Conservation (phyloP, 768 basidiomycete genomes). For the Pholiota conissans region DNA sequence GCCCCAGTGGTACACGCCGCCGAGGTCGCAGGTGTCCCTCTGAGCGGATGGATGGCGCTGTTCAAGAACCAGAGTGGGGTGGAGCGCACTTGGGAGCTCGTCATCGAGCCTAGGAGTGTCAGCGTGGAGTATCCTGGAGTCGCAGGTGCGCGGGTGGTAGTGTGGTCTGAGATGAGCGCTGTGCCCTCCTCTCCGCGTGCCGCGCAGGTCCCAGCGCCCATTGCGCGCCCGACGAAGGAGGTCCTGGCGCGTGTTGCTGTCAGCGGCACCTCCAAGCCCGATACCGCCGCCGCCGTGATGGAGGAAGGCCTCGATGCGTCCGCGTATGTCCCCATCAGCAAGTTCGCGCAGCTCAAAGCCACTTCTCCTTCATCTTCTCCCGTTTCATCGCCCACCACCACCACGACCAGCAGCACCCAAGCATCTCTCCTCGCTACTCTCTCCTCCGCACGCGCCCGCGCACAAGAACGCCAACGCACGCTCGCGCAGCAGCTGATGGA, state of each 20-base stretch:
- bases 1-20: constrained; percentile 35
- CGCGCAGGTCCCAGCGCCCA: not conserved
- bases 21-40: constrained; percentile 29
- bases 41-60: constrained; percentile 37
- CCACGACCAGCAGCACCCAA: too few species aligned
- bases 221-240: too few species aligned
- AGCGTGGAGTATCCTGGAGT: constrained; percentile 27
- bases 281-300: not conserved
- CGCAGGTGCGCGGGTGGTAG: constrained; percentile 22
- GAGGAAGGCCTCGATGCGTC: too few species aligned
- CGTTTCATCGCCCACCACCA: too few species aligned
- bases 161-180: constrained; percentile 24
- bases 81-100: constrained; percentile 32
- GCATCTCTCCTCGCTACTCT: constrained; percentile 19
- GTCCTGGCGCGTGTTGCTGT: too few species aligned
- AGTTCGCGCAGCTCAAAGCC: not conserved
- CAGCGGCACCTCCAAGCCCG: too few species aligned
- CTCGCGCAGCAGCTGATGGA: constrained; percentile 34
- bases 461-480: constrained; percentile 27
- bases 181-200: not conserved
- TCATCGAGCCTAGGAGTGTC: constrained; percentile 28
- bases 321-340: not conserved
- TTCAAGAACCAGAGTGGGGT: too few species aligned
- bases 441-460: constrained; percentile 20
- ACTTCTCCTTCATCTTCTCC: constrained; percentile 12